phyloP scores from a whole-genome alignment of 371 early-diverging fungal genomes.

The Mucor lusitanicus region DNA sequence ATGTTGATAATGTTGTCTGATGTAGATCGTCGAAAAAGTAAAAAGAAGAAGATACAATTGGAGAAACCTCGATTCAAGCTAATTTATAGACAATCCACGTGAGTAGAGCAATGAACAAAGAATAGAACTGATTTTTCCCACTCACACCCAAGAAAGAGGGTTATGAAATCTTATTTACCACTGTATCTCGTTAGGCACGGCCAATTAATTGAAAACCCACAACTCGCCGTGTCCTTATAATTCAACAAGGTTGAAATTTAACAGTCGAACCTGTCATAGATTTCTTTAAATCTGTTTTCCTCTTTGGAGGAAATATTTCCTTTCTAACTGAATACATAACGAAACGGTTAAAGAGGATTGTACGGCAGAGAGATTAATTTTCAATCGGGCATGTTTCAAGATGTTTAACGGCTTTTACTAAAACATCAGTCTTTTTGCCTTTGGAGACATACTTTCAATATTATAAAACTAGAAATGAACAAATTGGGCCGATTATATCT shows the following conservation, averaged over 20 bases:
- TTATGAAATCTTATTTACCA: not conserved
- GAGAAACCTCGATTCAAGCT: not conserved
- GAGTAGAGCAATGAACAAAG: not conserved
- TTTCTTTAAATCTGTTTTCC: conserved; percentile 16
- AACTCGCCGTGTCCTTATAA: not conserved
- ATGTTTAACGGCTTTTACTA: not conserved
- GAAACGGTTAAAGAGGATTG: conserved; percentile 24
- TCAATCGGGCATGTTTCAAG: conserved; percentile 15
- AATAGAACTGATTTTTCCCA: not conserved
- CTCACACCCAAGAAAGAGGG: not conserved
- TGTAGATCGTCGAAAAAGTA: not conserved
- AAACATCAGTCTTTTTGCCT: conserved; percentile 4
- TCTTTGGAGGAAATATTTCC: conserved; percentile 25
- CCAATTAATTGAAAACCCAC: not conserved
- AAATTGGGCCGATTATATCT: not conserved
- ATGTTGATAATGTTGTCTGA: not conserved
- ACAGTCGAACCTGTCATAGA: not conserved
- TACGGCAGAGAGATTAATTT: conserved; percentile 29
- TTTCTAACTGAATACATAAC: conserved; percentile 12
- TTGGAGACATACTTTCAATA: not conserved
- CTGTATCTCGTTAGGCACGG: not conserved
- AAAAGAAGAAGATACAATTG: conserved; percentile 1
- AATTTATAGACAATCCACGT: not conserved
- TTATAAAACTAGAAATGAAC: not conserved
- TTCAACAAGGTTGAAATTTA: not conserved